phyloP scores from a whole-genome alignment of 345 rosid species.

The Trapa bicornis region DNA sequence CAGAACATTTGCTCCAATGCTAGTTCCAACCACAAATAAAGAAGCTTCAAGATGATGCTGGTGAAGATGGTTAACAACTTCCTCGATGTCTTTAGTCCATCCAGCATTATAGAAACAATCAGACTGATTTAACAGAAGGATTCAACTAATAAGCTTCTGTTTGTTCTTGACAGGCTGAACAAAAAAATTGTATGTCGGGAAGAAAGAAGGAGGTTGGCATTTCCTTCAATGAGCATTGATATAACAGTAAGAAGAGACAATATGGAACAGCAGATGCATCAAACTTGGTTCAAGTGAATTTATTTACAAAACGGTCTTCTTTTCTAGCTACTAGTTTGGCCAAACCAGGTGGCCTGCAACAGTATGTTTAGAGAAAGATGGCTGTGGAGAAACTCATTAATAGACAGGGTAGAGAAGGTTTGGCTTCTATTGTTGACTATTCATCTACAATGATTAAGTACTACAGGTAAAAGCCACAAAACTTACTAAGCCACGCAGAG shows the following conservation, averaged over 20 bases:
- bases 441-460: background rate
- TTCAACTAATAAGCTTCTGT: background rate
- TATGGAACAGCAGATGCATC: background rate
- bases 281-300: background rate
- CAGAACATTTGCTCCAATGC: slow-evolving; percentile 86
- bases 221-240: background rate
- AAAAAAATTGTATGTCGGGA: background rate
- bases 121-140: slow-evolving; percentile 35
- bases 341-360: background rate
- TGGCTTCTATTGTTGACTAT: background rate
- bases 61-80: slow-evolving; percentile 46
- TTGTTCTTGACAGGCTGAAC: background rate
- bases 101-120: slow-evolving; percentile 93
- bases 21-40: slow-evolving; percentile 75
- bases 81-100: slow-evolving; percentile 68
- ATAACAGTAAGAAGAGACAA: background rate
- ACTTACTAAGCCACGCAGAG: background rate
- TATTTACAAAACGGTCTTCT: background rate
- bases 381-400: background rate
- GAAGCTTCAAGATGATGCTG: slow-evolving; percentile 54
- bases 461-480: background rate
- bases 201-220: background rate
- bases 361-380: background rate
- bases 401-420: background rate
- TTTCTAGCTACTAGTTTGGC: background rate